Evolutionary conservation across 1,139 yeast genomes (phyloP), one percentile per base, ranked within the genome.

Genomic region (Lodderomyces beijingensis): DNA sequence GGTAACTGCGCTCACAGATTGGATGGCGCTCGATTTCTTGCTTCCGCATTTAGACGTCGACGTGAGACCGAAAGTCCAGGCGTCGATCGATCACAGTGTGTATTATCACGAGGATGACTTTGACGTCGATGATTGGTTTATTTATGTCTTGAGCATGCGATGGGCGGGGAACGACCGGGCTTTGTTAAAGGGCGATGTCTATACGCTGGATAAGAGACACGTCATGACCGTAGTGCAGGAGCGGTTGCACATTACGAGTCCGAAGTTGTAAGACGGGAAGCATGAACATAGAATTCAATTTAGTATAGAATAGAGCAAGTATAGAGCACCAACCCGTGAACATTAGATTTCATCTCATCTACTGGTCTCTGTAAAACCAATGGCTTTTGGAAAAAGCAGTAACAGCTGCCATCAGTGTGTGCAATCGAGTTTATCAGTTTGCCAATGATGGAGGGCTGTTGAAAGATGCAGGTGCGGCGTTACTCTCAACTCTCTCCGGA

Each of bases 141-240:
- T 68, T 12, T 69, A 71, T 36, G 65, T 72, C 32, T 61, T 77
- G 26, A 59, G 61, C 33, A 69, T 74, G 21, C 55, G 74, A 12
- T 63, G 77, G 39, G 61, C 79, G 4, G 69, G 69, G 11, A 65
- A 70, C 40, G 74, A 73, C 34, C 63, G 84, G 40, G 76, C 77
- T 6, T 53, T 82, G 31, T 57, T 79, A 42, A 70, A 69, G 42
- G 84, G 77, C 7, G 79, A 80, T 37, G 60, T 80, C 46, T 83
- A 62, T 51, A 59, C 69, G 30, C 45, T 46, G 18, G 62, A 68
- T 22, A 79, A 80, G 1, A 62, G 59, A 13, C 73, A 80, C 38
- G 68, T 79, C 4, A 85, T 86, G 2, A 70, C 81, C 0, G 65
- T 79, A 4, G 52, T 78, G 8, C 93, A 83, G 53, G 89, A 82